Percentiles rank a stretch among this genome's conserved stretches.
Conservation (phyloP, 495 filamentous ascomycete genomes). For the Lasiosphaeria ovina region DNA sequence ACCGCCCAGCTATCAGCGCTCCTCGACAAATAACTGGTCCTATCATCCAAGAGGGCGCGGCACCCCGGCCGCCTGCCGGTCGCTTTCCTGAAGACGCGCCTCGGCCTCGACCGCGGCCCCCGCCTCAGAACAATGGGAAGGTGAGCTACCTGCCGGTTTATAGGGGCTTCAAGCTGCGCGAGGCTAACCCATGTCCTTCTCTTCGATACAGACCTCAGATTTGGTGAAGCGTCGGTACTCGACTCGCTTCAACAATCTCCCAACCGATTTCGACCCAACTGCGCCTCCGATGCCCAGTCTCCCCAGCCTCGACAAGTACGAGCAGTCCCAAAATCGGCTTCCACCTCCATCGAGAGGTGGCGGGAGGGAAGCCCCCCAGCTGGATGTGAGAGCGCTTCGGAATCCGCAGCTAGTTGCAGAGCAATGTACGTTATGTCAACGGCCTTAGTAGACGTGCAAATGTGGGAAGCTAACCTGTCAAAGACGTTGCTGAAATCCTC, state of each 20-base stretch:
- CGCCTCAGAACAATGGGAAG: constrained; percentile 42
- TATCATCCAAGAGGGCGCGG: constrained; percentile 45
- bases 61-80: constrained; percentile 33
- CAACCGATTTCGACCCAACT: constrained; percentile 61
- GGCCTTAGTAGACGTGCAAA: not conserved
- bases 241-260: constrained; percentile 77
- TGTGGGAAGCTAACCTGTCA: constrained; percentile 2
- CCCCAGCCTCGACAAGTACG: constrained; percentile 54
- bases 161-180: not conserved
- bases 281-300: constrained; percentile 66
- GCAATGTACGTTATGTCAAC: constrained; percentile 44
- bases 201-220: constrained; percentile 65
- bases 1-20: constrained; percentile 75
- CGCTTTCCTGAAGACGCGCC: constrained; percentile 31
- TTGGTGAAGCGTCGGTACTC: constrained; percentile 94
- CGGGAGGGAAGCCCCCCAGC: constrained; percentile 45
- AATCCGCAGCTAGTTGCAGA: constrained; percentile 76
- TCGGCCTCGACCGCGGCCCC: constrained; percentile 41
- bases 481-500: constrained; percentile 70
- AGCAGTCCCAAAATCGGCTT: constrained; percentile 43
- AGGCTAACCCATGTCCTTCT: not conserved
- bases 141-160: constrained; percentile 17
- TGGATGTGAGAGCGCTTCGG: constrained; percentile 69
- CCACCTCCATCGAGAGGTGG: constrained; percentile 49
- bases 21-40: constrained; percentile 74